Evolutionary conservation across 2,329 filamentous ascomycete genomes (phyloP).

Genomic region (Clonostachys rhizophaga): DNA sequence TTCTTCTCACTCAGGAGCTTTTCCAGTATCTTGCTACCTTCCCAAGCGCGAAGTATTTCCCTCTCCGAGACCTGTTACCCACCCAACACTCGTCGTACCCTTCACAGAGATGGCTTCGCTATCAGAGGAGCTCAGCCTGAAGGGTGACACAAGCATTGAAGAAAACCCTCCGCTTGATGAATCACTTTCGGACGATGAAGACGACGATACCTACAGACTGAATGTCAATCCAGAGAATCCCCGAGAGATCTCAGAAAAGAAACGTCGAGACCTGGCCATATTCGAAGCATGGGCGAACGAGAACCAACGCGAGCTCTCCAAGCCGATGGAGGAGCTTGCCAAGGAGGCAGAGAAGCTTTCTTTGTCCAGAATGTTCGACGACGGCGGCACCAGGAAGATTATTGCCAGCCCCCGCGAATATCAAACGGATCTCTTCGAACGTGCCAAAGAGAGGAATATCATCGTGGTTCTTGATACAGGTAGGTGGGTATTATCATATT

Average conservation of each 20-base stretch:
- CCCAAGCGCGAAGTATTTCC: no score
- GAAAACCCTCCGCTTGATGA: background rate
- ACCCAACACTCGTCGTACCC: no score
- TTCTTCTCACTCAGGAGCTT: no score
- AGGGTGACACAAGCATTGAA: no score
- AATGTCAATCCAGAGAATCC: conserved; percentile 20
- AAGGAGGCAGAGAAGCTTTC: conserved; percentile 19
- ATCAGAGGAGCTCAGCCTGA: background rate
- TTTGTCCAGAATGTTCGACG: conserved; percentile 21
- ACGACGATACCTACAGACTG: conserved; percentile 18
- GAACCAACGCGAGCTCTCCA: conserved; percentile 25
- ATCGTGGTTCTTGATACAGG: conserved; percentile 94
- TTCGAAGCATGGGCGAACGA: conserved; percentile 38
- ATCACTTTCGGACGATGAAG: conserved; percentile 8
- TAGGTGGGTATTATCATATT: conserved; percentile 40
- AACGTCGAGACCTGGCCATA: conserved; percentile 41
- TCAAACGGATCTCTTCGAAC: conserved; percentile 86
- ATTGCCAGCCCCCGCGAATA: conserved; percentile 83
- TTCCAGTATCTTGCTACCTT: no score
- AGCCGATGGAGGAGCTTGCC: conserved; percentile 12
- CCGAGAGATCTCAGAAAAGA: conserved; percentile 36
- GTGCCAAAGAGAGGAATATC: conserved; percentile 77
- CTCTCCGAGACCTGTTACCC: no score
- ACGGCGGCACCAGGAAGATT: conserved; percentile 42
- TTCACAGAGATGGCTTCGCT: background rate